Evolutionary conservation across 768 basidiomycete genomes (phyloP).

Genomic region (Hygrophoropsis aurantiaca): DNA sequence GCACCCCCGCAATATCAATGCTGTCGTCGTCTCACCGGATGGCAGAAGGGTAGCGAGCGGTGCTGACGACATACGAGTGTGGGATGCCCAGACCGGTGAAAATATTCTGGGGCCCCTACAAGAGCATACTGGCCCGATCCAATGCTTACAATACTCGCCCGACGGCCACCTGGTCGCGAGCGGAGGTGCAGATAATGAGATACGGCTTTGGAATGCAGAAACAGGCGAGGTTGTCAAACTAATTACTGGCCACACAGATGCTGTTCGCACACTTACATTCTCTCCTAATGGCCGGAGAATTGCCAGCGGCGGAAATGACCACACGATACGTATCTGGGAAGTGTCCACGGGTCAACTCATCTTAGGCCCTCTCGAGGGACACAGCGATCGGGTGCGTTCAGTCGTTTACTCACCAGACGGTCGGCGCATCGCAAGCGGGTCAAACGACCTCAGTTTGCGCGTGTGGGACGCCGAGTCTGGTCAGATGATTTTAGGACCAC

Average conservation of each 20-base stretch:
- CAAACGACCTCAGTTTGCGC: constrained; percentile 7
- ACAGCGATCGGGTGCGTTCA: constrained; percentile 2
- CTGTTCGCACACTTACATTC: constrained; percentile 5
- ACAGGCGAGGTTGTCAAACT: constrained; percentile 4
- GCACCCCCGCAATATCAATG: no score
- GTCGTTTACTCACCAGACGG: constrained; percentile 13
- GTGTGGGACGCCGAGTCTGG: constrained; percentile 11
- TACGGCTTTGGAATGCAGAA: background rate
- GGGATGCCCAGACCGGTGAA: constrained; percentile 22
- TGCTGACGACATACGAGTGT: constrained; percentile 16
- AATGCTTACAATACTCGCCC: background rate
- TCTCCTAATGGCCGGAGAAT: constrained; percentile 9
- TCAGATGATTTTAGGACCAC: constrained; percentile 1
- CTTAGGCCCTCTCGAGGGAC: constrained; percentile 3
- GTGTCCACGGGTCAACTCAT: background rate
- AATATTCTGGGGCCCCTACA: background rate
- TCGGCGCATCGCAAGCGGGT: constrained; percentile 6
- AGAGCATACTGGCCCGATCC: background rate
- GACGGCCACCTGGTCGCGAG: background rate
- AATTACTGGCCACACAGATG: background rate
- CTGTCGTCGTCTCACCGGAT: background rate
- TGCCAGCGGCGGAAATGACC: constrained; percentile 6
- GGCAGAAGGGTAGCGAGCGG: background rate
- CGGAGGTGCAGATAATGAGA: background rate
- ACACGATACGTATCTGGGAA: constrained; percentile 12